Base-by-base conservation (phyloP, 129 eudicot genomes). In the Rutidosis leptorrhynchoides region DNA sequence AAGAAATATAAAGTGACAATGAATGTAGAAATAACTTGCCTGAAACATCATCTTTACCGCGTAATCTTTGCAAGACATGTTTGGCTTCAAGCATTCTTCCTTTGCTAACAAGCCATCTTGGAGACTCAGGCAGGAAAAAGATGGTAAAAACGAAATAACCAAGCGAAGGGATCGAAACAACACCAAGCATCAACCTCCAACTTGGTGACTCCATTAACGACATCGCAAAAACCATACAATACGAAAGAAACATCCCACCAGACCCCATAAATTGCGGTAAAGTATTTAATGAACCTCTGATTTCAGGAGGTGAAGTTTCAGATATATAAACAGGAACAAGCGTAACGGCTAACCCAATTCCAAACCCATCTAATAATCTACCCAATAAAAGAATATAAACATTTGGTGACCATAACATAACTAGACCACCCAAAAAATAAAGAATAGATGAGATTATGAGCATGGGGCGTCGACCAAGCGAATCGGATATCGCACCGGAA, bases 71-170 rank as follows among this genome's bases (percentile, higher is more conserved):
- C 84, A 92, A 67, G 53, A 88, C 89, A 60, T 64, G 78, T 27
- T 85, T 92, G 6, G 98, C 98, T 76, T 92, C 91, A 0, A 65
- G 72, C 96, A 85, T 88, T 43, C 79, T 76, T 29, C 98, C 96
- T 83, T 92, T 92, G 71, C 98, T 92, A 4, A 92, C 98, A 19
- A 92, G 87, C 98, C 98, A 92, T 66, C 98, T 78, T 25, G 98
- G 98, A 81, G 96, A 88, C 76, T 92, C 98, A 15, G 98, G 98
- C 74, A 92, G 76, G 76, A 83, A 92, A 42, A 83, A 76, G 28
- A 88, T 76, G 2, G 77, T 75, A 20, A 87, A 68, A 5, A 65
- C 59, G 64, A 90, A 82, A 83, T 84, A 90, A 24, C 79, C 15
- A 10, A 90, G 77, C 7, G 97, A 84, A 7, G 97, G 97, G 55